Conservation (phyloP, 139 green algal species). For the Picochlorum sp. region DNA sequence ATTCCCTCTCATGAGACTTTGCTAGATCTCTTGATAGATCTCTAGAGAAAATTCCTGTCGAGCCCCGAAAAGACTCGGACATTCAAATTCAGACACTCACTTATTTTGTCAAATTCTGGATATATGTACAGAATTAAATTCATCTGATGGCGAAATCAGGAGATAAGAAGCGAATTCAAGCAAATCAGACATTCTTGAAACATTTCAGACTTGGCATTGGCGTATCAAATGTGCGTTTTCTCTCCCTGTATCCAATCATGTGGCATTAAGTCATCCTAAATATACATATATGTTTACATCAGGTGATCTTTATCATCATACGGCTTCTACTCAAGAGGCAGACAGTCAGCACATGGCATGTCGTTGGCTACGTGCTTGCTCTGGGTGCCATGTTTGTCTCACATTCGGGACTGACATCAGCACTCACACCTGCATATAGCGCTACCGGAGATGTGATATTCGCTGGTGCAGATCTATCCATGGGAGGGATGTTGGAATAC, state of each 20-base stretch:
- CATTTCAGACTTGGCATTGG: slow-evolving; percentile 24
- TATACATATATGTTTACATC: background rate
- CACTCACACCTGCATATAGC: slow-evolving; percentile 36
- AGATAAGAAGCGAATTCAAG: slow-evolving; percentile 56
- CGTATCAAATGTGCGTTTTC: slow-evolving; percentile 23
- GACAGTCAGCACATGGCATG: slow-evolving; percentile 12
- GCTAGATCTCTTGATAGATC: no score
- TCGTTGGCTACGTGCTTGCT: slow-evolving; percentile 23
- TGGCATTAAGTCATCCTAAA: background rate
- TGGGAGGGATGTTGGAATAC: slow-evolving; percentile 53
- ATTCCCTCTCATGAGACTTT: no score
- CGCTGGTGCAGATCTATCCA: slow-evolving; percentile 54
- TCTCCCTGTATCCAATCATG: no score
- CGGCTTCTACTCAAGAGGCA: slow-evolving; percentile 26
- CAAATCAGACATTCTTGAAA: slow-evolving; percentile 37
- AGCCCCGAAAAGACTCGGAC: no score
- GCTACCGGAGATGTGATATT: slow-evolving; percentile 48
- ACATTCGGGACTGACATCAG: slow-evolving; percentile 38
- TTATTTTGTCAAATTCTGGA: background rate
- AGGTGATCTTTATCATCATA: slow-evolving; percentile 22
- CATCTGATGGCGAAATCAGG: slow-evolving; percentile 54
- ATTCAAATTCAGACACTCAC: no score
- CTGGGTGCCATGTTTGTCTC: slow-evolving; percentile 23
- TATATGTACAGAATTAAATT: no score
- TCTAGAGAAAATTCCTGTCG: no score